Percentiles rank a stretch among this genome's conserved stretches.
Evolutionary conservation across 768 basidiomycete species (phyloP).

Genomic region (Lyophyllum decastes): DNA sequence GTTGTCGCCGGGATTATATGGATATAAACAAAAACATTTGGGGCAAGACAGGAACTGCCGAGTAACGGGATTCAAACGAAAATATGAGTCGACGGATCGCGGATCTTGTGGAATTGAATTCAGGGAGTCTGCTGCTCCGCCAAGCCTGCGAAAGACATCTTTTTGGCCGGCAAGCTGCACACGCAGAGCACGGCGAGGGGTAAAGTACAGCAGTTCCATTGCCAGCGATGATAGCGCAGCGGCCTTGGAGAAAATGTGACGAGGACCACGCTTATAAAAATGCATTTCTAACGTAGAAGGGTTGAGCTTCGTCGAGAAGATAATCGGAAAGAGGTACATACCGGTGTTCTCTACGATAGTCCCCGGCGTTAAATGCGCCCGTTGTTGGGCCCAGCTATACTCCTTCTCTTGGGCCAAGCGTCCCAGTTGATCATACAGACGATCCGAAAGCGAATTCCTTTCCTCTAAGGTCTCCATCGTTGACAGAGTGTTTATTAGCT

Average conservation of each 20-base stretch:
- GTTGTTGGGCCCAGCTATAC: background rate
- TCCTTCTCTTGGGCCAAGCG: background rate
- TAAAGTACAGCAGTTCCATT: conserved; percentile 14
- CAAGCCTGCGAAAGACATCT: conserved; percentile 11
- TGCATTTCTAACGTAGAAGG: background rate
- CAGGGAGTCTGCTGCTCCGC: background rate
- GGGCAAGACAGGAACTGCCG: conserved; percentile 23
- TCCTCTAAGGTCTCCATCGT: conserved; percentile 15
- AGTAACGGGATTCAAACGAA: conserved; percentile 24
- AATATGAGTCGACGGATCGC: conserved; percentile 8
- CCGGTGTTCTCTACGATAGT: background rate
- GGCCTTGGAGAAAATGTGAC: background rate
- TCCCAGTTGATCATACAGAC: background rate
- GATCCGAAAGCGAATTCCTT: background rate
- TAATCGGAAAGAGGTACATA: background rate
- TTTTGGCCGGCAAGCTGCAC: conserved; percentile 20
- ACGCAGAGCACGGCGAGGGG: conserved; percentile 18
- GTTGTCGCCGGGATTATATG: conserved; percentile 9
- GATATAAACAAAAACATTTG: too few relatives aligned
- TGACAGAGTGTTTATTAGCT: background rate
- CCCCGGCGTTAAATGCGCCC: background rate
- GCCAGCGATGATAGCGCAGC: background rate
- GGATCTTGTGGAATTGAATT: conserved; percentile 22
- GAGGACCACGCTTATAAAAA: background rate
- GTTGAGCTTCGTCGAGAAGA: background rate